A percentile compares a stretch with the other conserved stretches of the same genome.
Conservation (phyloP, 306 rosid genomes). For the Benincasa hispida region DNA sequence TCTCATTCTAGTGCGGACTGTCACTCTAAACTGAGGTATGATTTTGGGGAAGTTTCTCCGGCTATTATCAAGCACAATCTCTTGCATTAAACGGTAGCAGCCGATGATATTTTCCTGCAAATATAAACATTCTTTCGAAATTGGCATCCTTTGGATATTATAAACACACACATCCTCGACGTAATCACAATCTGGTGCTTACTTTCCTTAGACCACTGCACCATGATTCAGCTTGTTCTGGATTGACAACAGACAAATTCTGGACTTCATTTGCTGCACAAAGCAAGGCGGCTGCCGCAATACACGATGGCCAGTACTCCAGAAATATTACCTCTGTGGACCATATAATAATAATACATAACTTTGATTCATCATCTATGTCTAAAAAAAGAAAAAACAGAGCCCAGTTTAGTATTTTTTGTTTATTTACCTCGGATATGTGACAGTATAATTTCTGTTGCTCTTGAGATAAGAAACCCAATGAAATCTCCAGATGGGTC, state of each 20-base stretch:
- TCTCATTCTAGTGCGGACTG: constrained; percentile 34
- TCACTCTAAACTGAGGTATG: constrained; percentile 60
- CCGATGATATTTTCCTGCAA: constrained; percentile 71
- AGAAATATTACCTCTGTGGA: constrained; percentile 67
- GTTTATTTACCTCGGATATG: constrained; percentile 50
- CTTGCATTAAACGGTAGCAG: constrained; percentile 79
- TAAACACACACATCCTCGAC: neutral
- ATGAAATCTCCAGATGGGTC: constrained; percentile 50
- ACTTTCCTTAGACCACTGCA: constrained; percentile 90
- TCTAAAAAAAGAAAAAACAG: neutral
- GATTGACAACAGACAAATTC: constrained; percentile 48
- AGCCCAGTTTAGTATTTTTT: neutral
- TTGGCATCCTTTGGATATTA: neutral
- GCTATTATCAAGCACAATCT: constrained; percentile 33
- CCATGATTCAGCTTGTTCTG: constrained; percentile 89
- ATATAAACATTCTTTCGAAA: constrained; percentile 9
- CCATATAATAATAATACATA: neutral
- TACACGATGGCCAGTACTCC: constrained; percentile 95
- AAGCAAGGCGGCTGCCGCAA: constrained; percentile 83
- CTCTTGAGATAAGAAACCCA: constrained; percentile 60
- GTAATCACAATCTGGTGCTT: constrained; percentile 20
- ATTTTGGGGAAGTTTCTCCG: constrained; percentile 33
- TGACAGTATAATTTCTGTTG: constrained; percentile 65
- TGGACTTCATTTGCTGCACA: constrained; percentile 80
- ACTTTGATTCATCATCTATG: neutral